Evolutionary conservation across 1,139 yeast species (phyloP).

Genomic region (Pneumocystis jirovecii): DNA sequence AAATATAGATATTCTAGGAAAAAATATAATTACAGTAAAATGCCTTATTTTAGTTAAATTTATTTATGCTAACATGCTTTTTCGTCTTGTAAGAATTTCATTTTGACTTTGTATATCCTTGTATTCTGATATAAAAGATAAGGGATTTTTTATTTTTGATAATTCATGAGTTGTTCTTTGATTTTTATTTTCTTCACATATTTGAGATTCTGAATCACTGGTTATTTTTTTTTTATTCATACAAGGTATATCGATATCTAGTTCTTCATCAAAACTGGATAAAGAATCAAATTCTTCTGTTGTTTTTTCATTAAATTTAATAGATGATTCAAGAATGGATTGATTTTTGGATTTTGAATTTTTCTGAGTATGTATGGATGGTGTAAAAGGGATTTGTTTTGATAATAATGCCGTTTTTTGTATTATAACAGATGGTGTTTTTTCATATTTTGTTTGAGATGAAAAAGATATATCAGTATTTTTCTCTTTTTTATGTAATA

Average conservation of each 20-base stretch:
- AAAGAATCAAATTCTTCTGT: neutral
- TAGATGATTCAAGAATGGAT: neutral
- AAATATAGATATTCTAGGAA: neutral
- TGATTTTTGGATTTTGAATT: neutral
- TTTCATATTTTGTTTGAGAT: neutral
- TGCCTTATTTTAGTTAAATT: neutral
- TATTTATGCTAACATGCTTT: neutral
- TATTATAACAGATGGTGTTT: constrained; percentile 1
- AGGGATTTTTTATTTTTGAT: neutral
- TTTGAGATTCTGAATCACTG: neutral
- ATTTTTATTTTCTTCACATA: neutral
- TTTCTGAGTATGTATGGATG: neutral
- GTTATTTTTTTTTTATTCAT: neutral
- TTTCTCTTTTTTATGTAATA: neutral
- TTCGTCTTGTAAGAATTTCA: neutral
- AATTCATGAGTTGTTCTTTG: neutral
- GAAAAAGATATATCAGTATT: neutral
- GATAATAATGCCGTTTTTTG: neutral
- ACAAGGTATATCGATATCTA: neutral
- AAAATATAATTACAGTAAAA: neutral
- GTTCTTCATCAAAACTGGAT: neutral
- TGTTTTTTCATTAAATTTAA: neutral
- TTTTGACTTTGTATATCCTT: neutral
- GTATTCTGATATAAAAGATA: neutral
- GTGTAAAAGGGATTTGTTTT: neutral